Evolutionary conservation across 2,329 filamentous ascomycete genomes (phyloP), one percentile per base, ranked within the genome.

Genomic region (Trichoderma hamatum): DNA sequence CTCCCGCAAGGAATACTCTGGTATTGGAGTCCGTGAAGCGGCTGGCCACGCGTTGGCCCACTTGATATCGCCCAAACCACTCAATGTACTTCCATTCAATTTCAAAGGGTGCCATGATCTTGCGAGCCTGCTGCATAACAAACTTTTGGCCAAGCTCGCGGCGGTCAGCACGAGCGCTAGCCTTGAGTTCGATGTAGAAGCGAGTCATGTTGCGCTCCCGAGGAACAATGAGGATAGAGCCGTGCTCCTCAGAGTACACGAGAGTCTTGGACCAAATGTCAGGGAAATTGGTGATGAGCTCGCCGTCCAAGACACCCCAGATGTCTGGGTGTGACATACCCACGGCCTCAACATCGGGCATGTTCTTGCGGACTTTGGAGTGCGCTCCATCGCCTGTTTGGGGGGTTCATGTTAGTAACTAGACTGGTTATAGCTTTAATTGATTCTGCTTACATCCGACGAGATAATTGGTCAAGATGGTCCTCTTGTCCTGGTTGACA

Each of bases 1-100:
- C 90, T 2, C 90, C 91, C 0, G 89, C 88, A 5, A 93, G 82
- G 75, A 94, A 93, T 11, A 94, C 83, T 4, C 89, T 84, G 82
- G 24, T 84, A 28, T 85, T 83, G 14, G 81, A 78, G 7, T 82
- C 82, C 51, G 83, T 85, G 76, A 90, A 91, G 52, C 83, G 80
- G 1, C 82, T 84, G 4, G 85, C 87, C 0, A 91, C 84, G 6
- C 90, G 82, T 74, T 92, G 89, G 0, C 89, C 89, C 56, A 92
- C 90, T 70, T 91, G 87, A 63, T 90, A 78, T 5, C 76, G 74
- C 0, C 76, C 73, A 73, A 72, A 77, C 88, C 89, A 92, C 72
- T 90, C 86, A 68, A 88, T 88, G 70, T 90, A 85, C 43, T 85
- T 79, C 72, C 91, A 91, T 0, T 84, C 83, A 2, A 94, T 78